Conservation (phyloP, 208 protist species). For the Leishmania guyanensis region DNA sequence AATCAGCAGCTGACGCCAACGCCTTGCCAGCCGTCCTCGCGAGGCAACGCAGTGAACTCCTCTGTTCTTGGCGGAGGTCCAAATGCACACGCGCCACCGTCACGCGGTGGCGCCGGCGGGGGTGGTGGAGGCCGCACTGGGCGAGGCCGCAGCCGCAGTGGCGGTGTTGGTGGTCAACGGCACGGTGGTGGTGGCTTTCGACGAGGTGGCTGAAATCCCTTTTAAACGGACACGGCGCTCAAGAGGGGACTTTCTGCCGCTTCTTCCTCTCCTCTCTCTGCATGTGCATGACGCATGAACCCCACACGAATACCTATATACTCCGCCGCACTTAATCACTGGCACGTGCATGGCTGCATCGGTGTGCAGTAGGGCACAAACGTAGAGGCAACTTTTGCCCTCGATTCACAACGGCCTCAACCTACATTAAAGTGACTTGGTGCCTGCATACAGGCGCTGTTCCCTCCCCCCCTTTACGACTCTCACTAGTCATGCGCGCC, state of each 20-base stretch:
- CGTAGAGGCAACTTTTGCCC: background rate
- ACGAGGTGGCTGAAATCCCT: conserved; percentile 5
- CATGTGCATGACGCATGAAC: background rate
- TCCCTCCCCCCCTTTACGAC: background rate
- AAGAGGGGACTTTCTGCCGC: background rate
- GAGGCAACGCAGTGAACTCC: background rate
- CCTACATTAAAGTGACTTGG: background rate
- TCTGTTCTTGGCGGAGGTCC: conserved; percentile 2
- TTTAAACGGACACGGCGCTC: background rate
- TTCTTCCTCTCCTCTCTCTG: background rate
- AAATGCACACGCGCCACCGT: conserved; percentile 2
- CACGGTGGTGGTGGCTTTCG: conserved; percentile 23
- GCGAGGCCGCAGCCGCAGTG: conserved; percentile 14
- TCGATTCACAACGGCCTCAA: background rate
- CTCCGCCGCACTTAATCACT: background rate
- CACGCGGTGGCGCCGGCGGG: background rate
- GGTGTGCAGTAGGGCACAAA: background rate
- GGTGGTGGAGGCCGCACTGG: conserved; percentile 9
- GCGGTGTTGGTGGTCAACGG: conserved; percentile 8
- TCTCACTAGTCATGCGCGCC: background rate
- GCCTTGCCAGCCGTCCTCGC: background rate
- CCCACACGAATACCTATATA: background rate
- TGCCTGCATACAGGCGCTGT: background rate
- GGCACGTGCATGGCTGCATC: background rate
- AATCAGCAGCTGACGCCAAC: background rate